These are phyloP conservation scores for Morella rubra DNA, from an alignment of 306 rosid species.

Conservation along the genomic window DNA sequence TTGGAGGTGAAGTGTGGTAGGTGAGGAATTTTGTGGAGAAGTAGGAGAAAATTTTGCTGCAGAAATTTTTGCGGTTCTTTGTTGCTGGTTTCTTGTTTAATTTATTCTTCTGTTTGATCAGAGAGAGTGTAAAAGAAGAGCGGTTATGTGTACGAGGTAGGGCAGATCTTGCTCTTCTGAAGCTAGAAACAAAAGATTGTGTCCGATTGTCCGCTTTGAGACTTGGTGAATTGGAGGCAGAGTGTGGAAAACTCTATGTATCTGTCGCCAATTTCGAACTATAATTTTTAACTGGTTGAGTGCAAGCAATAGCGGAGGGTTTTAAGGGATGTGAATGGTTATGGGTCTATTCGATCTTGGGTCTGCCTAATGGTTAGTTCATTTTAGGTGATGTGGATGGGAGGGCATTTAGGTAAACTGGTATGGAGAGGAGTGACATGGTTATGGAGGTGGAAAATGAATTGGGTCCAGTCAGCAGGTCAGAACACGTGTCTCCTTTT, in stretches of 20 bases:
- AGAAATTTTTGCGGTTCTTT: constrained; percentile 25
- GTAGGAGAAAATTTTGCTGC: constrained; percentile 18
- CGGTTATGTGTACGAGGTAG: constrained; percentile 11
- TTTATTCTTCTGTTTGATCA: neutral
- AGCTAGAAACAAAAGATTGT: neutral
- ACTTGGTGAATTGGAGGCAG: neutral
- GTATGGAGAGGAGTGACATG: too few species aligned
- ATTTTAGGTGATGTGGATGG: too few species aligned
- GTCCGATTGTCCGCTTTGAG: neutral
- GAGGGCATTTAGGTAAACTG: too few species aligned
- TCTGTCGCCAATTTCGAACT: neutral
- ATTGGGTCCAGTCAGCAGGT: too few species aligned
- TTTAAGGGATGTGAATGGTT: neutral
- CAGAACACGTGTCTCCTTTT: too few species aligned
- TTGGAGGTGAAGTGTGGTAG: neutral
- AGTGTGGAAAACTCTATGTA: neutral
- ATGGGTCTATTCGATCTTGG: too few species aligned
- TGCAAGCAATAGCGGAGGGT: neutral
- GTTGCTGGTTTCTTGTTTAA: constrained; percentile 21
- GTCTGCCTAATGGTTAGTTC: too few species aligned
- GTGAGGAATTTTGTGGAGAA: constrained; percentile 21
- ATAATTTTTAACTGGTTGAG: neutral
- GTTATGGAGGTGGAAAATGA: too few species aligned
- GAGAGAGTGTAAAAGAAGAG: constrained; percentile 24
- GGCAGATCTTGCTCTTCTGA: constrained; percentile 33